Evolutionary conservation across 139 green algal genomes (phyloP).

Genomic region (Eudorina sp.): DNA sequence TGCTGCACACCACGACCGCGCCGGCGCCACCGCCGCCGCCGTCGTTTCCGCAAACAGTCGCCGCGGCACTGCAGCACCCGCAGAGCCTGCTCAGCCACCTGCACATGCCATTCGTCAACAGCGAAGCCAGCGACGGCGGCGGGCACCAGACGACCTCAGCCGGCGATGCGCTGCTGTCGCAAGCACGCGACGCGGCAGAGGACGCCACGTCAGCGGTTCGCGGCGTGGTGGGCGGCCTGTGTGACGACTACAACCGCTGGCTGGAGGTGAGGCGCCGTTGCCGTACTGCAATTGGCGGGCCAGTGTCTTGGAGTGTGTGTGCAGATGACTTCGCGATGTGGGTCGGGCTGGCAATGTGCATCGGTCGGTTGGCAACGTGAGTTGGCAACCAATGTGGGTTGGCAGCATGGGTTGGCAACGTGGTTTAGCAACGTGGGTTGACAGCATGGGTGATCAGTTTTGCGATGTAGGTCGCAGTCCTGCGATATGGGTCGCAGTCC

Average conservation of each 20-base stretch:
- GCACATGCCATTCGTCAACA: neutral
- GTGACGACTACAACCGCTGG: slow-evolving; percentile 24
- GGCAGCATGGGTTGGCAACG: too few relatives aligned
- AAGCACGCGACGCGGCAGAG: neutral
- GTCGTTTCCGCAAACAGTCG: neutral
- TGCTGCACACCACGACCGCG: slow-evolving; percentile 14
- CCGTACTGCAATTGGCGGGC: too few relatives aligned
- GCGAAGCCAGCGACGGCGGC: neutral
- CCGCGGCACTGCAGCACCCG: neutral
- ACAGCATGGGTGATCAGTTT: too few relatives aligned
- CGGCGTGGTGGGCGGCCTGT: neutral
- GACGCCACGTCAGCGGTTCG: neutral
- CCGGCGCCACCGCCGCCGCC: neutral
- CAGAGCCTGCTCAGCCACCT: neutral
- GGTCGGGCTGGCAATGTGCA: too few relatives aligned
- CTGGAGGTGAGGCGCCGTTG: slow-evolving; percentile 26
- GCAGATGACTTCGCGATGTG: too few relatives aligned
- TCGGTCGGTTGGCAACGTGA: too few relatives aligned
- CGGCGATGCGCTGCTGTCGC: neutral
- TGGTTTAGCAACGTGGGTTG: too few relatives aligned
- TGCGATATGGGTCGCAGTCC: too few relatives aligned
- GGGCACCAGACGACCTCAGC: neutral
- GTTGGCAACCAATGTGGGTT: too few relatives aligned
- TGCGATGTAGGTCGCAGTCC: too few relatives aligned
- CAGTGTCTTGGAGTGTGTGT: too few relatives aligned